Conservation (phyloP, 805 yeast species). For the Maudiozyma saulgeensis region DNA sequence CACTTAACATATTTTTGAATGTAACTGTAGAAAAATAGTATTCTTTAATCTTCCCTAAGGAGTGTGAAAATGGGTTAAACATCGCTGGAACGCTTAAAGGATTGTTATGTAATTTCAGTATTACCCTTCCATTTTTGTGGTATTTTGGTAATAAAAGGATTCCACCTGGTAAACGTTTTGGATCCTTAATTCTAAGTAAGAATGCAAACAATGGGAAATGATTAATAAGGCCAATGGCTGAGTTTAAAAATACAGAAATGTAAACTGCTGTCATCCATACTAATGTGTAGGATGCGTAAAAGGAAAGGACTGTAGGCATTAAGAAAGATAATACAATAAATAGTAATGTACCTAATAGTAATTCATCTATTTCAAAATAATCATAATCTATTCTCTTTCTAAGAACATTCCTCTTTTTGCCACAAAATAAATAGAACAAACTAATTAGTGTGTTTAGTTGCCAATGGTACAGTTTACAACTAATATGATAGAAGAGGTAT, state of each 20-base stretch:
- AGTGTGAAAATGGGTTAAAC: conserved; percentile 39
- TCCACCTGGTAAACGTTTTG: conserved; percentile 58
- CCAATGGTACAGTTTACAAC: conserved; percentile 70
- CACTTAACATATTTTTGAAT: conserved; percentile 34
- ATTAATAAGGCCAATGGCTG: conserved; percentile 54
- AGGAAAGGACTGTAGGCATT: conserved; percentile 80
- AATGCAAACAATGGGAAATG: conserved; percentile 83
- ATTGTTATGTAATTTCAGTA: conserved; percentile 31
- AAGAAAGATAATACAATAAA: conserved; percentile 73
- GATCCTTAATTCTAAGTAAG: conserved; percentile 69
- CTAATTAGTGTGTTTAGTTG: conserved; percentile 62
- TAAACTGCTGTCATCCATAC: conserved; percentile 45
- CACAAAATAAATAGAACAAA: conserved; percentile 75
- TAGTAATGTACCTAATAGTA: conserved; percentile 77
- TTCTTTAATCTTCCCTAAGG: conserved; percentile 32
- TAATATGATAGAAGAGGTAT: conserved; percentile 64
- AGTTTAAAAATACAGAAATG: conserved; percentile 45
- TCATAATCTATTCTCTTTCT: conserved; percentile 80
- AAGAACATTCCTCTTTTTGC: conserved; percentile 76
- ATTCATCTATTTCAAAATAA: conserved; percentile 76
- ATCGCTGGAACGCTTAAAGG: conserved; percentile 38
- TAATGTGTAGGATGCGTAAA: conserved; percentile 63
- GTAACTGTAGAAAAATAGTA: conserved; percentile 37
- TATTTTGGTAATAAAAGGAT: conserved; percentile 19
- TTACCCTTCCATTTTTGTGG: conserved; percentile 7